phyloP scores from a whole-genome alignment of 2,329 filamentous ascomycete species.

The Exophiala sp. region DNA sequence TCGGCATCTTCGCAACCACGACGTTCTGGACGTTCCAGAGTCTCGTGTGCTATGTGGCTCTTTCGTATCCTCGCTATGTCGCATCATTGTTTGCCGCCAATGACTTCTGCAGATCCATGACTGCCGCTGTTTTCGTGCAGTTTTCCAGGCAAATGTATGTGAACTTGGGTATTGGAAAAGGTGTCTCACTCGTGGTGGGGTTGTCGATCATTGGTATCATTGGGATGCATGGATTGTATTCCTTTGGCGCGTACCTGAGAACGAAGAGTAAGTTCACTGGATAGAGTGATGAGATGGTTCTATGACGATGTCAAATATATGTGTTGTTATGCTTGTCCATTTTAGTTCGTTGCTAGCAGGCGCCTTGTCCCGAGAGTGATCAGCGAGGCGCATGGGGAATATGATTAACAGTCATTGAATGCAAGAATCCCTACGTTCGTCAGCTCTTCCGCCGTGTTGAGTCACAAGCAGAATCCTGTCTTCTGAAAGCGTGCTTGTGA shows the following conservation, averaged over 20 bases:
- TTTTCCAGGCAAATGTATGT: slow-evolving; percentile 35
- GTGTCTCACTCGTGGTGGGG: slow-evolving; percentile 34
- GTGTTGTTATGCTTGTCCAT: not conserved
- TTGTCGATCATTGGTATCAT: slow-evolving; percentile 30
- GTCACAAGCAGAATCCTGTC: too few species aligned
- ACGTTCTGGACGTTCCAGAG: slow-evolving; percentile 29
- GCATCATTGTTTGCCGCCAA: slow-evolving; percentile 30
- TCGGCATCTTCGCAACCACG: slow-evolving; percentile 23
- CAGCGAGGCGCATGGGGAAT: too few species aligned
- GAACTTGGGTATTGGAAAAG: slow-evolving; percentile 33
- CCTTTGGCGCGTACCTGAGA: slow-evolving; percentile 12
- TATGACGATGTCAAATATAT: not conserved
- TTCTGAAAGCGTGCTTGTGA: too few species aligned
- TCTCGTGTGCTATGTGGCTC: slow-evolving; percentile 28
- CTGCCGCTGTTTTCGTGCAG: slow-evolving; percentile 36
- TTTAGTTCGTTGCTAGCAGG: too few species aligned
- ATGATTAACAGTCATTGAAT: too few species aligned
- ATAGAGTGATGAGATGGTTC: not conserved
- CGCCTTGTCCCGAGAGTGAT: too few species aligned
- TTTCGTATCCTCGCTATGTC: slow-evolving; percentile 27
- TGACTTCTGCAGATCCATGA: slow-evolving; percentile 30
- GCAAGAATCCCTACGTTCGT: too few species aligned
- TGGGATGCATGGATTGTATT: slow-evolving; percentile 19
- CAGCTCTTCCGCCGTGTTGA: too few species aligned
- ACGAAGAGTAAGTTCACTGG: slow-evolving; percentile 21